Base-by-base conservation (phyloP, 106 monocot genomes). In the Dendrobium huoshanense region DNA sequence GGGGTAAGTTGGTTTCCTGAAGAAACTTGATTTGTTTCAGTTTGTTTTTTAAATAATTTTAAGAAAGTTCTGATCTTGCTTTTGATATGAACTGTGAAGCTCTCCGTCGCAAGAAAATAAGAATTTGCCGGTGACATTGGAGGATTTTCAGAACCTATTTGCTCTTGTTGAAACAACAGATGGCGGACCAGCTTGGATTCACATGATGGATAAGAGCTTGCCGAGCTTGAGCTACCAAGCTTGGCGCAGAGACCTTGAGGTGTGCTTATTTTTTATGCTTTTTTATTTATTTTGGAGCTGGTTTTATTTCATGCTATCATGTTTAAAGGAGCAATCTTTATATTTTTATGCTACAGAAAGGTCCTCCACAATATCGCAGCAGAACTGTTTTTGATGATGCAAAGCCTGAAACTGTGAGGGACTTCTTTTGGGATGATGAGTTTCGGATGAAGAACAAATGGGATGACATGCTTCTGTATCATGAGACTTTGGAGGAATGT, bases 391-490 rank as follows among this genome's bases (percentile, higher is more conserved):
- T 92, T 87, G 96, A 97, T 77, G 90, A 94, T 79, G 90, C 88
- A 5, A 84, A 87, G 1, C 88, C 96, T 2, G 94, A 94, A 77
- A 79, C 81, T 48, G 86, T 97, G 48, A 86, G 94, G 79, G 92
- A 97, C 79, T 94, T 97, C 82, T 97, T 97, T 55, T 92, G 96
- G 96, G 96, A 97, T 51, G 96, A 97, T 75, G 88, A 94, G 8
- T 97, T 94, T 80, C 73, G 96, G 58, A 79, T 84, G 24, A 90
- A 84, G 74, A 85, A 85, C 67, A 90, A 79, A 70, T 97, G 96
- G 96, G 96, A 97, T 82, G 96, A 97, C 79, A 97, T 97, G 96
- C 96, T 97, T 55, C 86, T 97, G 45, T 77, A 90, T 48, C 89
- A 94, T 76, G 81, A 86, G 11, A 85, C 84, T 19, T 79, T 97